Base-by-base conservation (phyloP, 257 asterid species). In the Nicotiana obtusifolia region DNA sequence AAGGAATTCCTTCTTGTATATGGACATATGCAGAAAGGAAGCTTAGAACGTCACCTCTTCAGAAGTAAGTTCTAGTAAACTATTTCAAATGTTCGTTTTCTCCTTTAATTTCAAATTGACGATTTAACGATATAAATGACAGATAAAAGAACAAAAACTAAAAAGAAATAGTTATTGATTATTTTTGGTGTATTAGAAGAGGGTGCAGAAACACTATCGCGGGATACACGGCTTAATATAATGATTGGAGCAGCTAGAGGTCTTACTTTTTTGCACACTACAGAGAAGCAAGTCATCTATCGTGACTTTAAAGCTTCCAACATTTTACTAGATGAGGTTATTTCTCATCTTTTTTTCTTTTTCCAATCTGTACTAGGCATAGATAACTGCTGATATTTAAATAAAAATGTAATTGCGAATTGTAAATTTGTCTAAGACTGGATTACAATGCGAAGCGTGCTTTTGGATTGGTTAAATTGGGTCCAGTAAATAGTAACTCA, bases 401-500 rank as follows among this genome's bases (percentile, higher is more conserved):
- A 49, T 49, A 49, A 49, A 49, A 11, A 49, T 49, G 0, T 44
- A 47, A 49, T 49, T 10, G 17, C 16, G 10, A 52, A 52, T 52
- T 13, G 56, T 16, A 64, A 49, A 41, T 71, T 41, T 26, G 59
- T 13, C 26, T 66, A 7, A 3, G 11, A 22, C 49, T 78, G 85
- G 82, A 77, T 14, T 83, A 76, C 76, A 59, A 79, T 57, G 83
- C 86, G 0, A 83, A 83, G 54, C 57, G 79, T 1, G 83, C 68
- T 83, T 83, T 83, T 69, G 83, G 86, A 37, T 19, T 83, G 9
- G 86, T 83, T 3, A 83, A 20, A 30, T n/a, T 35, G 9, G 83
- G 86, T 57, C 83, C 83, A 0, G 26, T 22, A 17, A 61, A 52
- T 19, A 77, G 77, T 1, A 47, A 59, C 10, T 33, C 86, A 0